A percentile compares a stretch with the other conserved stretches of the same genome.
Conservation (phyloP, 2,329 filamentous ascomycete species). For the Aspergillus tanneri region DNA sequence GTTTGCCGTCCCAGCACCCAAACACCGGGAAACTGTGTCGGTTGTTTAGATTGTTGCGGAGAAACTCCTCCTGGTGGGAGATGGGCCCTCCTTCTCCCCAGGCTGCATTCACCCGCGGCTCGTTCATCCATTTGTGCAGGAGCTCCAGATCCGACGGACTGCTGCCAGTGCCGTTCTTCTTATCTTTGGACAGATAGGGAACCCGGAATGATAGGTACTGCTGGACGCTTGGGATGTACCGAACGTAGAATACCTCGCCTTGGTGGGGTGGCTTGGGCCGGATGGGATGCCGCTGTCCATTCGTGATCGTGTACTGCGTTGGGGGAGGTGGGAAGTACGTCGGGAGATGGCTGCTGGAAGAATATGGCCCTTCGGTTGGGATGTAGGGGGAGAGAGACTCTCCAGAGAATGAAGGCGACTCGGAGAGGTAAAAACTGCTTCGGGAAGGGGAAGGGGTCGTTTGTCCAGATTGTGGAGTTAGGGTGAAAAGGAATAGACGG, state of each 20-base stretch:
- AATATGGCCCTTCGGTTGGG: conserved; percentile 29
- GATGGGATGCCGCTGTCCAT: conserved; percentile 78
- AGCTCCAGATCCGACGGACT: conserved; percentile 64
- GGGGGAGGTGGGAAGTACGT: conserved; percentile 88
- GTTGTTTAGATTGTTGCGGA: conserved; percentile 63
- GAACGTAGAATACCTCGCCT: conserved; percentile 86
- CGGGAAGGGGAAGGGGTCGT: conserved; percentile 52
- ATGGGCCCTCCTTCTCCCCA: conserved; percentile 69
- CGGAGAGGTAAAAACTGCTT: conserved; percentile 23
- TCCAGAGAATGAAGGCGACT: conserved; percentile 3
- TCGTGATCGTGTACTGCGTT: conserved; percentile 75
- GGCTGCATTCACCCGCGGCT: conserved; percentile 76
- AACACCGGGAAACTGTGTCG: conserved; percentile 86
- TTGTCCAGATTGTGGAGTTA: conserved; percentile 59
- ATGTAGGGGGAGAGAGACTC: conserved; percentile 24
- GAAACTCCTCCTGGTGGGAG: conserved; percentile 63
- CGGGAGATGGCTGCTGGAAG: conserved; percentile 70
- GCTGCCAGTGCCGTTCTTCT: conserved; percentile 43
- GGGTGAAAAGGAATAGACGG: conserved; percentile 81
- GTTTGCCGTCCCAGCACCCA: conserved; percentile 89
- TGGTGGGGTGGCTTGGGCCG: conserved; percentile 85
- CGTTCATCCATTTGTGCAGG: conserved; percentile 84
- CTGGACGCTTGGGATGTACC: conserved; percentile 75
- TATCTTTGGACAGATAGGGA: conserved; percentile 59
- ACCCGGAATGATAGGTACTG: conserved; percentile 89